Percentiles rank a stretch among this genome's conserved stretches.
Conservation (phyloP, 2,329 filamentous ascomycete genomes). For the Ophiocordyceps camponoti-floridani region DNA sequence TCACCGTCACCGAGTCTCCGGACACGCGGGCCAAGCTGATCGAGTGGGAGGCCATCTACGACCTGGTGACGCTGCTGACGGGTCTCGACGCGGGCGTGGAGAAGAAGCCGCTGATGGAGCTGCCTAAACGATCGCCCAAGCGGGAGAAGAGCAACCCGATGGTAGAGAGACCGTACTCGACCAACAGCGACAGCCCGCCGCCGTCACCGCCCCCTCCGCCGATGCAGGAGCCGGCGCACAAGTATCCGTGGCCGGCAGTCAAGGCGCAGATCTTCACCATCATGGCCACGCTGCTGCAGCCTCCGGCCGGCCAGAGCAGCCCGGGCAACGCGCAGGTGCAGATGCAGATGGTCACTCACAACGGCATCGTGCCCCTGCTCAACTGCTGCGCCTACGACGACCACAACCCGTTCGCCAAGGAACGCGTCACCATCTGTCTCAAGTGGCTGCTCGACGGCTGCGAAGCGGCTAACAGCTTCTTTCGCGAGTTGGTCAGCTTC, state of each 20-base stretch:
- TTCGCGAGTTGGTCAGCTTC: conserved; percentile 41
- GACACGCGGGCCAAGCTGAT: conserved; percentile 73
- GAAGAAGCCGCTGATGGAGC: conserved; percentile 50
- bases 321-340: conserved; percentile 61
- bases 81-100: conserved; percentile 78
- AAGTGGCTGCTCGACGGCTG: conserved; percentile 67
- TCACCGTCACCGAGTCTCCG: conserved; percentile 69
- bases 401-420: conserved; percentile 84
- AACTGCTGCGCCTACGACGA: conserved; percentile 86
- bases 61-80: conserved; percentile 71
- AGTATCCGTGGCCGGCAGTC: conserved; percentile 53
- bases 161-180: conserved; percentile 48
- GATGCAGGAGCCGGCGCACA: conserved; percentile 45
- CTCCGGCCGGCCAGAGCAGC: conserved; percentile 42
- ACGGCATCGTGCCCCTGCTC: conserved; percentile 72
- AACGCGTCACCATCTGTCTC: conserved; percentile 76
- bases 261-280: conserved; percentile 89
- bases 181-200: conserved; percentile 10
- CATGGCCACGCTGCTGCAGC: conserved; percentile 75
- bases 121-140: conserved; percentile 13
- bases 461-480: conserved; percentile 52
- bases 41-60: conserved; percentile 81
- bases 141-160: conserved; percentile 11
- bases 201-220: conserved; percentile 21
- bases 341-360: conserved; percentile 67